These are phyloP conservation scores for Rhodotorula sp. DNA, from an alignment of 1,284 basidiomycete genomes.

Conservation along the genomic window DNA sequence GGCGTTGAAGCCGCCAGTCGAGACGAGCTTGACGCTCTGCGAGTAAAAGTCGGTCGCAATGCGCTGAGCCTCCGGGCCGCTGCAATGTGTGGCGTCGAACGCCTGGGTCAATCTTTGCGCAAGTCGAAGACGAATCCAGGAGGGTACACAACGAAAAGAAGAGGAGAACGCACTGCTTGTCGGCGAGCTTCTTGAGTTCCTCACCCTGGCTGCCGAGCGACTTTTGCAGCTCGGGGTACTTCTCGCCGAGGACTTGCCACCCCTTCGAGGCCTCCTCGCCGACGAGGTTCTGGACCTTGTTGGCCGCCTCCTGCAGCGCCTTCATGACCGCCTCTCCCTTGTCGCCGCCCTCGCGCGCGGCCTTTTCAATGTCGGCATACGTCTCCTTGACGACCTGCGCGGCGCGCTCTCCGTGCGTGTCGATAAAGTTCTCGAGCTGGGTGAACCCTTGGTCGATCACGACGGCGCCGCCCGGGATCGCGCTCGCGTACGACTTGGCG, in stretches of 20 bases:
- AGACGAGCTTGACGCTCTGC: slow-evolving; percentile 32
- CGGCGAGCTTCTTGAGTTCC: slow-evolving; percentile 41
- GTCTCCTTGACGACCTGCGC: slow-evolving; percentile 49
- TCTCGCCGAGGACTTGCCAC: slow-evolving; percentile 35
- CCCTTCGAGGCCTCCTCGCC: slow-evolving; percentile 33
- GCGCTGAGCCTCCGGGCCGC: slow-evolving; percentile 43
- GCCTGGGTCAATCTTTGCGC: not conserved
- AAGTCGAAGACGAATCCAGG: no score
- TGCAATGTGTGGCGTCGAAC: not conserved
- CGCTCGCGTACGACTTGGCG: slow-evolving; percentile 52
- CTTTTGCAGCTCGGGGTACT: slow-evolving; percentile 41
- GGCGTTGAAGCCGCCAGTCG: slow-evolving; percentile 41
- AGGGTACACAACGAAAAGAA: no score
- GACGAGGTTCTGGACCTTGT: slow-evolving; percentile 37
- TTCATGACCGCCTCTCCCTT: slow-evolving; percentile 27
- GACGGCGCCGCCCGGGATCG: slow-evolving; percentile 52
- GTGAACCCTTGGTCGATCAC: slow-evolving; percentile 55
- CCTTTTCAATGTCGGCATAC: slow-evolving; percentile 37
- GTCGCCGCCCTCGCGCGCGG: slow-evolving; percentile 30
- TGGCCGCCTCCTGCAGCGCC: slow-evolving; percentile 19
- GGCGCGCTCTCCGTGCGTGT: slow-evolving; percentile 54
- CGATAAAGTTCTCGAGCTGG: slow-evolving; percentile 52
- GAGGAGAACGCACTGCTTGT: slow-evolving; percentile 37
- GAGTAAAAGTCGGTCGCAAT: slow-evolving; percentile 39
- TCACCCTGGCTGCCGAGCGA: slow-evolving; percentile 37